Evolutionary conservation across 495 filamentous ascomycete genomes (phyloP).

Genomic region (Tetracladium marchalianum): DNA sequence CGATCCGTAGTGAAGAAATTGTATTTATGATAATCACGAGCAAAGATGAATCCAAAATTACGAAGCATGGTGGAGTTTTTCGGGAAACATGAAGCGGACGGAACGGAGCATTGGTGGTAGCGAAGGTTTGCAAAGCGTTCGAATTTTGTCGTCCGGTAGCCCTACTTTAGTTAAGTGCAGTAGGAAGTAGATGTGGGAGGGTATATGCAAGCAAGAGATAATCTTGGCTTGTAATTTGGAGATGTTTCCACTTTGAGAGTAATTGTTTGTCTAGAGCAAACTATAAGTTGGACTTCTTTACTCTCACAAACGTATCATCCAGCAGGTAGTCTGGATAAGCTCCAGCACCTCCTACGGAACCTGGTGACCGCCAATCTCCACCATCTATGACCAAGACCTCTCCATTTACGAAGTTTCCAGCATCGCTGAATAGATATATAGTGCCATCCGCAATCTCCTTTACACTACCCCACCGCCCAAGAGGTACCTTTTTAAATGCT

Average conservation of each 20-base stretch:
- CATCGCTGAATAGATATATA: constrained; percentile 73
- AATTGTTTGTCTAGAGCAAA: background rate
- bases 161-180: too few species aligned
- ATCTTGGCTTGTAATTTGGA: too few species aligned
- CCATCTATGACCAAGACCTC: constrained; percentile 73
- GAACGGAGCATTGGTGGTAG: too few species aligned
- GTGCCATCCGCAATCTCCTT: constrained; percentile 91
- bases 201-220: too few species aligned
- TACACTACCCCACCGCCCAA: constrained; percentile 67
- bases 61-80: too few species aligned
- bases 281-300: constrained; percentile 56
- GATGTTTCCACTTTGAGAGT: too few species aligned
- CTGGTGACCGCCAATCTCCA: constrained; percentile 32
- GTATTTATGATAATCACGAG: too few species aligned
- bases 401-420: constrained; percentile 76
- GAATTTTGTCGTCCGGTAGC: too few species aligned
- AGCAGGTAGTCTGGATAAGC: constrained; percentile 58
- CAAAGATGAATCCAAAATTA: too few species aligned
- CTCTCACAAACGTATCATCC: constrained; percentile 42
- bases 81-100: too few species aligned
- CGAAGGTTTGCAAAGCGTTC: too few species aligned
- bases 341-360: constrained; percentile 1
- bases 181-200: too few species aligned
- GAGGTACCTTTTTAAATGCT: constrained; percentile 35
- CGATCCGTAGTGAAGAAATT: constrained; percentile 12